Evolutionary conservation across 352 stramenopile genomes (phyloP), one percentile per base, ranked within the genome.

Genomic region (Pythium dissotocum): DNA sequence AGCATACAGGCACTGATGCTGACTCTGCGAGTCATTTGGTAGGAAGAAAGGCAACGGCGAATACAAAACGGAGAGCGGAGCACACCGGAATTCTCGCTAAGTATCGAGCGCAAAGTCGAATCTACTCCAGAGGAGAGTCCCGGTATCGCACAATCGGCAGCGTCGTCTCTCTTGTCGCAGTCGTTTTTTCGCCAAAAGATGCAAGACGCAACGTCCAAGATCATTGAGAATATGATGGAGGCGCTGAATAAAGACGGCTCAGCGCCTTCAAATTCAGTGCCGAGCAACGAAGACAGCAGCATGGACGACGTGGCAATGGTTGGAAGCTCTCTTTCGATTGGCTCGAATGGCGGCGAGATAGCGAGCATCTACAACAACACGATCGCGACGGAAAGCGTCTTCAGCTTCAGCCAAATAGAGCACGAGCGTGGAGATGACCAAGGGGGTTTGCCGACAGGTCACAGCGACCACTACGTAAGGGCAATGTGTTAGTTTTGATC

Each of bases 121-220:
- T 28, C 33, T 1, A 68, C 56, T 6, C 61, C 44, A 36, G 66
- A 69, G 32, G 76, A 60, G 36, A 67, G 63, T 18, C 28, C 56
- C 18, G 42, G 16, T 5, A 49, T 60, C 18, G 63, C 46, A 2
- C 58, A 62, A 33, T 75, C 76, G 1, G 72, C 83, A 18, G 75
- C 77, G 9, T 81, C 80, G 6, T 83, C 82, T 33, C 59, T 91
- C 28, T 60, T 96, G 13, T 94, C 88, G 2, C 88, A 96, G 54
- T 94, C 88, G 14, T 88, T 88, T 77, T 96, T 94, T 49, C 73
- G 79, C 6, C 74, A 90, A n/a, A 90, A 89, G 42, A 90, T 94
- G 78, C 76, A 87, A 67, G 72, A 85, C 9, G 89, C 86, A 10
- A 61, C 90, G 8, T 69, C 83, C n/a, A 42, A 61, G 4, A 79